Percentiles rank a stretch among this genome's conserved stretches.
phyloP scores from a whole-genome alignment of 345 rosid species.

The rapeseed (Brassica napus) region DNA sequence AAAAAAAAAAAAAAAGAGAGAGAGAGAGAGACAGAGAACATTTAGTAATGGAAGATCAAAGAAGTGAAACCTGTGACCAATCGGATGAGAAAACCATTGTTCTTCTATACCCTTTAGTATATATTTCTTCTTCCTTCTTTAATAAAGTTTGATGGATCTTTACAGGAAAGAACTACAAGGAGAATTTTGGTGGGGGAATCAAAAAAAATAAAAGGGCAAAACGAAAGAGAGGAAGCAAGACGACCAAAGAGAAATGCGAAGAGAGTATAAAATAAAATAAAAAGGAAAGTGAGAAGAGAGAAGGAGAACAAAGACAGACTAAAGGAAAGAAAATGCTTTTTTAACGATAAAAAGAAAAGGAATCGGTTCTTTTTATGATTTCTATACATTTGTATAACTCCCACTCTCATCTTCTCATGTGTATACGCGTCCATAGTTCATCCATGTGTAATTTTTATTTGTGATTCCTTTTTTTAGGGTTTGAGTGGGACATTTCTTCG shows the following conservation, averaged over 20 bases:
- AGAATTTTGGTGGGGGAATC: conserved; percentile 68
- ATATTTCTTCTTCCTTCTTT: conserved; percentile 43
- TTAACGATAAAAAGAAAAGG: conserved; percentile 32
- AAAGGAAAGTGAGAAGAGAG: conserved; percentile 38
- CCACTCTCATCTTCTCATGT: conserved; percentile 38
- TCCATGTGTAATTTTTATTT: conserved; percentile 23
- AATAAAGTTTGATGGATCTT: conserved; percentile 65
- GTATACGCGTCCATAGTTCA: conserved; percentile 41
- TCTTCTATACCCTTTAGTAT: conserved; percentile 35
- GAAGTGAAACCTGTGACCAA: conserved; percentile 71
- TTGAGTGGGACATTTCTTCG: conserved; percentile 63
- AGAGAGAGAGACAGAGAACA: conserved; percentile 23
- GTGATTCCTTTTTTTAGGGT: conserved; percentile 65
- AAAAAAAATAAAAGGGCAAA: conserved; percentile 40
- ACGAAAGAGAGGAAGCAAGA: conserved; percentile 47
- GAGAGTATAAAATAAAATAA: conserved; percentile 36
- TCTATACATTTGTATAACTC: conserved; percentile 34
- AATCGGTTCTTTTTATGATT: conserved; percentile 36
- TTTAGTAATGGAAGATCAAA: conserved; percentile 33
- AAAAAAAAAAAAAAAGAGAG: not conserved
- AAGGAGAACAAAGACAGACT: conserved; percentile 36
- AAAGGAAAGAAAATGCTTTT: conserved; percentile 27
- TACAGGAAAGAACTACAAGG: conserved; percentile 41
- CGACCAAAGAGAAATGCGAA: conserved; percentile 31
- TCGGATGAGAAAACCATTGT: conserved; percentile 77